Evolutionary conservation across 192 early-diverging fungal species (phyloP), one percentile per base, ranked within the genome.

Genomic region (Podila horticola): DNA sequence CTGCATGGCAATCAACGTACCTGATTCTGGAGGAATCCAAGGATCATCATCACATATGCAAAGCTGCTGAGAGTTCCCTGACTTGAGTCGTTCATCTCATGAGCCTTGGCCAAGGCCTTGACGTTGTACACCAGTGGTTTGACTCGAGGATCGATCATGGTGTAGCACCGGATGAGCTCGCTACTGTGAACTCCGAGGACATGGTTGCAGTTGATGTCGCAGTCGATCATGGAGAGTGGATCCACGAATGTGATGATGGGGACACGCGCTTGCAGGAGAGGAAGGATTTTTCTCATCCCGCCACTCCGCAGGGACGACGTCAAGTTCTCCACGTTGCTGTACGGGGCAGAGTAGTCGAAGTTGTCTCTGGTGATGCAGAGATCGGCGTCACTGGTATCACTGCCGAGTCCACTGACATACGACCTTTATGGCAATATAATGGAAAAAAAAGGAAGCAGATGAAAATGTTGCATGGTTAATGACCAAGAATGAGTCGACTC

Each of bases 171-270:
- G 1, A 84, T 71, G 26, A 86, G 70, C 48, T 68, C 62, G 31
- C 83, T 82, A 55, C 84, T 82, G 15, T 86, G 65, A 15, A 86
- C 69, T 4, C 83, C 85, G 2, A 77, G 60, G 0, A 64, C 22
- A 28, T 75, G 71, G 60, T 76, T 75, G 19, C 68, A 64, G 49
- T 76, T 84, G 41, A 86, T 70, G 52, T 86, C 82, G 33, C 83
- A 84, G 26, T 66, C 59, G 38, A 84, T 67, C 29, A 22, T 71
- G 15, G 72, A 63, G 3, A 12, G 8, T 2, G 82, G 82, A 22
- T 86, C 84, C 9, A 62, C 63, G 58, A 83, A 86, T 45, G 79
- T 86, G 52, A 76, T 69, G 51, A 86, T 83, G 0, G 84, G 84
- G 0, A 86, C 82, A 10, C 62, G 64, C 4, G 84, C 75, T 4